Evolutionary conservation across 2,329 filamentous ascomycete genomes (phyloP).

Genomic region (Daldinia sp.): DNA sequence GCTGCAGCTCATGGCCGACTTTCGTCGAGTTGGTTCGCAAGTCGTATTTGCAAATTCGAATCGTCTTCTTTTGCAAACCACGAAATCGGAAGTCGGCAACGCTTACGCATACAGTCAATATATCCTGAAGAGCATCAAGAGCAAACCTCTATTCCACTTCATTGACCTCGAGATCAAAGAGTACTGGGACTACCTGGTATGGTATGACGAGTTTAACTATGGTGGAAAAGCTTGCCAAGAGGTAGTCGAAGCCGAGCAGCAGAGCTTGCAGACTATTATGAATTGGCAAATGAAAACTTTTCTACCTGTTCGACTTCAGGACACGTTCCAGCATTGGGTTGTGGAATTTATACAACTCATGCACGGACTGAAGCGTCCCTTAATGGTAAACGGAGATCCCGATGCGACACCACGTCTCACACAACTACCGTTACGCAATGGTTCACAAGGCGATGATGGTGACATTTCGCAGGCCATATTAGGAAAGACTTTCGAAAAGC

Average conservation of each 20-base stretch:
- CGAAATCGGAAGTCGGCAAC: conserved; percentile 95
- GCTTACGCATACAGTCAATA: conserved; percentile 98
- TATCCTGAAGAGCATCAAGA: conserved; percentile 96
- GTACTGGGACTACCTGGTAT: conserved; percentile 99
- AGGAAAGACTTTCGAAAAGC: conserved; percentile 86
- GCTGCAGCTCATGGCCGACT: conserved; percentile 96
- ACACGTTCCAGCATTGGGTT: conserved; percentile 90
- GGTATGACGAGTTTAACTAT: conserved; percentile 99
- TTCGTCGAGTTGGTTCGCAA: conserved; percentile 92
- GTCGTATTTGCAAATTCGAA: conserved; percentile 95
- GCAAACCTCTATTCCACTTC: conserved; percentile 95
- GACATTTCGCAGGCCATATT: conserved; percentile 75
- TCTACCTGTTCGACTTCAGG: conserved; percentile 82
- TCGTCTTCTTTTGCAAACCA: conserved; percentile 91
- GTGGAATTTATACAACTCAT: conserved; percentile 95
- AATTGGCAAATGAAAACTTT: conserved; percentile 98
- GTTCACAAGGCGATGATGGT: conserved; percentile 65
- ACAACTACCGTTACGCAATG: conserved; percentile 68
- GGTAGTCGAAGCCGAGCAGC: conserved; percentile 78
- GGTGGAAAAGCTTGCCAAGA: conserved; percentile 91
- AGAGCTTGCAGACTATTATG: conserved; percentile 92
- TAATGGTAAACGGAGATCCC: conserved; percentile 58
- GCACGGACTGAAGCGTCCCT: conserved; percentile 83
- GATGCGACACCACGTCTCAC: conserved; percentile 68
- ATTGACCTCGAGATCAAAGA: conserved; percentile 97